These are phyloP conservation scores for Ustilago nuda DNA, from an alignment of 1,284 basidiomycete genomes.

Conservation along the genomic window DNA sequence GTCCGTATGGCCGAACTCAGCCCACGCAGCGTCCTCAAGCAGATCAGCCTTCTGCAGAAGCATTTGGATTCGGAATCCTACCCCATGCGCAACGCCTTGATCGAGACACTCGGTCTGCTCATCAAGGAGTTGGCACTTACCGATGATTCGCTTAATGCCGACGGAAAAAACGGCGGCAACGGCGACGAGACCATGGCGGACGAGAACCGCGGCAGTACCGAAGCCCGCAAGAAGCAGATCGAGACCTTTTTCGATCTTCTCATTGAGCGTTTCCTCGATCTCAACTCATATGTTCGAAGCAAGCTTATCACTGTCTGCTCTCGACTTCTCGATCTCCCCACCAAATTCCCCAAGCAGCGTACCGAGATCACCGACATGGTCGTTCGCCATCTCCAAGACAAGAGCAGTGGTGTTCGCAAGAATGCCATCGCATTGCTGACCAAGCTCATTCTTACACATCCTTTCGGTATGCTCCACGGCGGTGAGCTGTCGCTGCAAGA, in stretches of 20 bases:
- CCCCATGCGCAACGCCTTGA: constrained; percentile 80
- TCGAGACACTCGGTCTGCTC: constrained; percentile 68
- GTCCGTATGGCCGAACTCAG: constrained; percentile 82
- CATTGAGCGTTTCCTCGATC: constrained; percentile 86
- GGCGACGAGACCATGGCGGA: constrained; percentile 37
- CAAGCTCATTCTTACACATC: constrained; percentile 86
- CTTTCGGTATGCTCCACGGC: constrained; percentile 86
- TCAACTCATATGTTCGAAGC: constrained; percentile 88
- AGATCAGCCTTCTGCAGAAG: constrained; percentile 83
- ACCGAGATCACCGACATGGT: constrained; percentile 81
- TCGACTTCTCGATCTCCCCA: constrained; percentile 77
- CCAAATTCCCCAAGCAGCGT: constrained; percentile 89
- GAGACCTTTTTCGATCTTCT: constrained; percentile 84
- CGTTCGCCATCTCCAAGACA: constrained; percentile 87
- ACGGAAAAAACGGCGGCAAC: constrained; percentile 16
- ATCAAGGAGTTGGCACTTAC: constrained; percentile 70
- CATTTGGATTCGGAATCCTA: constrained; percentile 97
- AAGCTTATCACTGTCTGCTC: constrained; percentile 84
- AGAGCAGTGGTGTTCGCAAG: constrained; percentile 87
- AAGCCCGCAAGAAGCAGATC: constrained; percentile 83
- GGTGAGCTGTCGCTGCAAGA: constrained; percentile 80
- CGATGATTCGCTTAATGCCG: constrained; percentile 54
- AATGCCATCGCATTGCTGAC: constrained; percentile 82
- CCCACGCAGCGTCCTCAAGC: constrained; percentile 88
- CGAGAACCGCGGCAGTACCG: constrained; percentile 59